Percentiles rank a stretch among this genome's conserved stretches.
Conservation (phyloP, 2,329 filamentous ascomycete species). For the Penicillium sp. region DNA sequence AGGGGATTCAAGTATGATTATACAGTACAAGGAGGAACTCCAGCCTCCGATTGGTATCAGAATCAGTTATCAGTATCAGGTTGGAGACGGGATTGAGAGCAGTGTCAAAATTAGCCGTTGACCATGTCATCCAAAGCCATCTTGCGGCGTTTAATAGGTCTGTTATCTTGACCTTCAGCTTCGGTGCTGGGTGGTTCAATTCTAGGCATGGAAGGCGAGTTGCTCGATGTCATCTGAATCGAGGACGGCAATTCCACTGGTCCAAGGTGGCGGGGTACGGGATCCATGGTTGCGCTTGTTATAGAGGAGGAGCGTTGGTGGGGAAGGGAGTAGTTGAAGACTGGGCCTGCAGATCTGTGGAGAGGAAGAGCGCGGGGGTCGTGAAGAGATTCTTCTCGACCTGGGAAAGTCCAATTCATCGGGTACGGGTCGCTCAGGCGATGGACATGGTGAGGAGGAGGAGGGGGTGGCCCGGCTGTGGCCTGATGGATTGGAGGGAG, state of each 20-base stretch:
- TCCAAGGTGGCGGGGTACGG: constrained; percentile 23
- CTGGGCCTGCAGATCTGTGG: constrained; percentile 27
- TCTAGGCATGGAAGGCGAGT: constrained; percentile 16
- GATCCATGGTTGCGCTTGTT: constrained; percentile 20
- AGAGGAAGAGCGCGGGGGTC: constrained; percentile 23
- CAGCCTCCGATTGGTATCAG: constrained; percentile 1
- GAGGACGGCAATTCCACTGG: constrained; percentile 21
- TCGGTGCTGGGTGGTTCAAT: constrained; percentile 19
- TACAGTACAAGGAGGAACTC: constrained; percentile 22
- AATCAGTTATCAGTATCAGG: not conserved
- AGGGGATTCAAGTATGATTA: constrained; percentile 15
- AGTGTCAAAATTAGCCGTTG: constrained; percentile 29
- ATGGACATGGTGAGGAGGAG: constrained; percentile 26
- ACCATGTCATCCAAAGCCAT: constrained; percentile 45
- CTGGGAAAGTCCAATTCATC: constrained; percentile 25
- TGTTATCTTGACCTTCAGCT: constrained; percentile 20
- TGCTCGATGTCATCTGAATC: constrained; percentile 12
- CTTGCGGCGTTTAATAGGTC: constrained; percentile 38
- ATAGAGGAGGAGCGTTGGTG: constrained; percentile 27
- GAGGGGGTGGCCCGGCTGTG: constrained; percentile 20
- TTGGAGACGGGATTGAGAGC: not conserved
- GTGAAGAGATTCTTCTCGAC: constrained; percentile 23
- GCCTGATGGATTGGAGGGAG: constrained; percentile 40
- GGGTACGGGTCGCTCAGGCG: constrained; percentile 37
- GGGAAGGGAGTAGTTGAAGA: constrained; percentile 27